These are phyloP conservation scores for Gossypium schwendimanii DNA, from an alignment of 441 rosid genomes.

Conservation along the genomic window DNA sequence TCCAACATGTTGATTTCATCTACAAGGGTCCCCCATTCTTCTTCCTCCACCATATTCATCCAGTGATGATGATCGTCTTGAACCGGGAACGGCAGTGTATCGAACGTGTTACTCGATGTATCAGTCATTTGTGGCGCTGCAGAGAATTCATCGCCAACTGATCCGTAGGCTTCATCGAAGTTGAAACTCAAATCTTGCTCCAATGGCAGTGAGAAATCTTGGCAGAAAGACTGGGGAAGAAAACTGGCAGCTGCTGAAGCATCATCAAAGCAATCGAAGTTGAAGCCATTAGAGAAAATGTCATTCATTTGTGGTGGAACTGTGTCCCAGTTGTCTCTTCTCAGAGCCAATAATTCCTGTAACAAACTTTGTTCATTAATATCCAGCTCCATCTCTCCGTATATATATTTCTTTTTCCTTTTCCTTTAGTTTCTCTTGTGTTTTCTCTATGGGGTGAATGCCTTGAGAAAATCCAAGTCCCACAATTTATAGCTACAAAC, in stretches of 20 bases:
- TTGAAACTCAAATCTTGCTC: conserved; percentile 24
- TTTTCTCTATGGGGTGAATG: conserved; percentile 8
- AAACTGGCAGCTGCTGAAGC: conserved; percentile 5
- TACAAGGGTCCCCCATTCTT: conserved; percentile 21
- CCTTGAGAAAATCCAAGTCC: conserved; percentile 30
- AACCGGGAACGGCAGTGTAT: conserved; percentile 32
- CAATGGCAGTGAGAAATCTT: conserved; percentile 21
- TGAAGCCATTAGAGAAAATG: conserved; percentile 25
- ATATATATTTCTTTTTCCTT: background rate
- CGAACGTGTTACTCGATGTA: conserved; percentile 34
- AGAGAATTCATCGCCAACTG: conserved; percentile 28
- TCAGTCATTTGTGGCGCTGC: conserved; percentile 35
- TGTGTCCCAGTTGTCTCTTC: conserved; percentile 30
- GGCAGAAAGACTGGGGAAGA: conserved; percentile 23
- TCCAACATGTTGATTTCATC: conserved; percentile 29
- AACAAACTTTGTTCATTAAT: conserved; percentile 29
- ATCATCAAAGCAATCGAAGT: conserved; percentile 24
- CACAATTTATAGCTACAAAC: conserved; percentile 25
- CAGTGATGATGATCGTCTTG: conserved; percentile 29
- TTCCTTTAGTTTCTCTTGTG: background rate
- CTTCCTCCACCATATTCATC: conserved; percentile 31
- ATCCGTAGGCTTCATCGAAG: conserved; percentile 29
- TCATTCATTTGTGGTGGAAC: conserved; percentile 31
- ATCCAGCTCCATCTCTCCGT: conserved; percentile 29
- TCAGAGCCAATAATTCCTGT: conserved; percentile 35